Base-by-base conservation (phyloP, 768 basidiomycete genomes). In the Rhizopogon vesiculosus region DNA sequence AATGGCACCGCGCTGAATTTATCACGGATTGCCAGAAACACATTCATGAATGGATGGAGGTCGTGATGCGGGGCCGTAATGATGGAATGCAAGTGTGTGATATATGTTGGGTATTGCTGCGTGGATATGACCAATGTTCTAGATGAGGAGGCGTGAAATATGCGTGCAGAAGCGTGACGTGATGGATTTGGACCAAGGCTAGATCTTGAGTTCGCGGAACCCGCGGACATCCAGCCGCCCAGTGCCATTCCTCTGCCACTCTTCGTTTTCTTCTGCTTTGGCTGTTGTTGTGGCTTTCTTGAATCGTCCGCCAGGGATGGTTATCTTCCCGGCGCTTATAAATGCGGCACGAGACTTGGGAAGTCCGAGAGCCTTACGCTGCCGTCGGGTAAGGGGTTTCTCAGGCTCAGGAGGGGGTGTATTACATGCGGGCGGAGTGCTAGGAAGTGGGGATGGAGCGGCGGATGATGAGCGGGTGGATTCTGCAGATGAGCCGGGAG, bases 151-250 rank as follows among this genome's bases (percentile, higher is more conserved):
- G 46, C 46, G 46, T 48, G 33, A 48, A 35, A 48, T 48, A 48
- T 53, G 45, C 33, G 35, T 54, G 59, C 51, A 19, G 43, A 45
- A 19, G 52, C 64, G 13, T 62, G 31, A 29, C 44, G 22, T 25
- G 22, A 43, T 29, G 33, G 16, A 10, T 28, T 19, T 35, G 31
- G 38, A 18, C 10, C 7, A 42, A 51, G 45, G 45, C 63, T 72
- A 83, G 58, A 90, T 90, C 79, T 80, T 87, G 68, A 90, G 67
- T 72, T 90, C 89, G 61, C 87, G 74, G 69, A 90, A 90, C 52
- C 88, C 88, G 52, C 88, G 76, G 52, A 90, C 87, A 67, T 90
- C 88, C 56, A 90, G 68, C 63, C 87, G 73, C 50, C 87, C 88
- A 33, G 81, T 79, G 59, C 87, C 87, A 69, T 86, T 90, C 67